Base-by-base conservation (phyloP, 495 filamentous ascomycete genomes). In the Lophiotrema nucula region DNA sequence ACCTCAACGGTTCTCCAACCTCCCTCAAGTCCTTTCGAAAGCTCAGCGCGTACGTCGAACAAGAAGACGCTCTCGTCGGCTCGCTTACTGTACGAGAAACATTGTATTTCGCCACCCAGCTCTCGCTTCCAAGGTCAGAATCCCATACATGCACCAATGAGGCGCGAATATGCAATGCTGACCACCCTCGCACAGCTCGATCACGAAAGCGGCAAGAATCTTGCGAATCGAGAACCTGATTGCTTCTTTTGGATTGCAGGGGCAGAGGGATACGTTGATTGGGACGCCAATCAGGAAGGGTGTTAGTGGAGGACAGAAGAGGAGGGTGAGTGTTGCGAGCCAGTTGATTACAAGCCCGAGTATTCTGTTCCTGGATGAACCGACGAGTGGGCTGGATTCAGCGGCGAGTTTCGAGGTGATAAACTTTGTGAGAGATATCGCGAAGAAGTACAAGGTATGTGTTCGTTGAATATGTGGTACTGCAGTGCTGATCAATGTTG, bases 341-440 rank as follows among this genome's bases (percentile, higher is more conserved):
- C 88, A 89, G 69, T 73, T 95, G 33, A 87, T 95, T 62, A 91
- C 88, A 10, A 79, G 76, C 48, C 89, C 89, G 0, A 86, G 85
- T 71, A 84, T 95, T 13, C 58, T 93, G 54, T 91, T 93, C 60
- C 63, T 93, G 46, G 89, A 93, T 67, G 89, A 92, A 67, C 89
- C 88, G 6, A 93, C 88, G 0, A 87, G 83, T 51, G 89, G 89
- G 13, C 70, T 93, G 27, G 89, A 93, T 68, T 88, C 85, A 4
- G 77, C 80, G 2, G 83, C 84, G 0, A 84, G 81, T 49, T 86
- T 70, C 52, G 86, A 89, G 56, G 84, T 89, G 16, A 83, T 88
- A 5, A 80, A 76, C 0, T 86, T 82, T 62, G 73, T 86, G 24
- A 81, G 78, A 60, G 74, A 79, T 21, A 74, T 91, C 41, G 88